These are phyloP conservation scores for Phytophthora agathidicida DNA, from an alignment of 352 stramenopile genomes.

Conservation along the genomic window DNA sequence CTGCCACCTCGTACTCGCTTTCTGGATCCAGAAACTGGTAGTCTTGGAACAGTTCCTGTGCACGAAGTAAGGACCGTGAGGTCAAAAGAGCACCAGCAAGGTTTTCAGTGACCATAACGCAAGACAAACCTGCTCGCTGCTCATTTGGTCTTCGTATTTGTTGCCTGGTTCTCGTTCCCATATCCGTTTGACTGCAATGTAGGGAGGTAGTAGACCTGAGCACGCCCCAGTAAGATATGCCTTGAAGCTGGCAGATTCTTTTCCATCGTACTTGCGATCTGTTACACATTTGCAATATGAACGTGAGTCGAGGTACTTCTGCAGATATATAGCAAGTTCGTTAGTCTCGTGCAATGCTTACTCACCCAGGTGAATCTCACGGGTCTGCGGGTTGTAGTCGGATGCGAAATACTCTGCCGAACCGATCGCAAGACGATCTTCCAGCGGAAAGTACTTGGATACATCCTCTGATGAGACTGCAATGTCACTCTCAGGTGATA, in stretches of 20 bases:
- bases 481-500: slow-evolving; percentile 45
- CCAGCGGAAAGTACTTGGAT: slow-evolving; percentile 61
- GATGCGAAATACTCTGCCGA: slow-evolving; percentile 56
- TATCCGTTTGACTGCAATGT: slow-evolving; percentile 68
- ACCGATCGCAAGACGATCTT: slow-evolving; percentile 66
- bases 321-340: background rate
- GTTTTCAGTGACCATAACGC: background rate
- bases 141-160: slow-evolving; percentile 84
- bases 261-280: slow-evolving; percentile 76
- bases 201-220: slow-evolving; percentile 57
- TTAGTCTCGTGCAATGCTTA: background rate
- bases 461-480: slow-evolving; percentile 54
- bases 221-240: slow-evolving; percentile 54
- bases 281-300: slow-evolving; percentile 1
- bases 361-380: slow-evolving; percentile 54
- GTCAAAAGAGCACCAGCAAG: background rate
- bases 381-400: slow-evolving; percentile 46
- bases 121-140: slow-evolving; percentile 61
- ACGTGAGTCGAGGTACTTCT: slow-evolving; percentile 1
- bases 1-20: slow-evolving; percentile 73
- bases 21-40: slow-evolving; percentile 86
- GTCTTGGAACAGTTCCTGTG: slow-evolving; percentile 83
- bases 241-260: slow-evolving; percentile 40
- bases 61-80: slow-evolving; percentile 3
- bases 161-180: slow-evolving; percentile 81